These are phyloP conservation scores for Picea sitchensis DNA, from an alignment of 75 land plant genomes.

Conservation along the genomic window DNA sequence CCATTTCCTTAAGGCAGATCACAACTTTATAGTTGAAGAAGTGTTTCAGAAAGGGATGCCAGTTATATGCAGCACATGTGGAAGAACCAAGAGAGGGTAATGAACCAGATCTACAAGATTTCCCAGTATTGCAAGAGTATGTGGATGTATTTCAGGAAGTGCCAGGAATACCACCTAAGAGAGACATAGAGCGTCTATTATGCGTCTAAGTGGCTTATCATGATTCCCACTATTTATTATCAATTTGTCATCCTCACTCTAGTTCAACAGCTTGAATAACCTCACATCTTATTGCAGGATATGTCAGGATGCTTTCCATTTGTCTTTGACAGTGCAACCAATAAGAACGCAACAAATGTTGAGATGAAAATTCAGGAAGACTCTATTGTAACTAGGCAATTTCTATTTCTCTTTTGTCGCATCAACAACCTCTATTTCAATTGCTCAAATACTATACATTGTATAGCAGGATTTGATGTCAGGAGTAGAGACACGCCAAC, in stretches of 20 bases:
- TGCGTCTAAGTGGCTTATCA: no score
- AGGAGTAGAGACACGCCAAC: no score
- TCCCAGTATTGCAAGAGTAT: no score
- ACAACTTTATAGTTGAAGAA: no score
- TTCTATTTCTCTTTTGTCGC: constrained; percentile 12
- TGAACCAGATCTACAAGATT: no score
- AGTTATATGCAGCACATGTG: no score
- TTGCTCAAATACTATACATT: constrained; percentile 97
- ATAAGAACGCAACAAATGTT: constrained; percentile 79
- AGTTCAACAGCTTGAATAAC: constrained; percentile 80
- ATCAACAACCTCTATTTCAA: constrained; percentile 55
- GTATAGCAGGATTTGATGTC: constrained; percentile 2
- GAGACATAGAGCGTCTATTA: no score
- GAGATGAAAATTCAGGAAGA: constrained; percentile 65
- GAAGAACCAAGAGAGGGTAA: no score
- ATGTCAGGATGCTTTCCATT: constrained; percentile 74
- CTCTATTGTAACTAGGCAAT: constrained; percentile 4
- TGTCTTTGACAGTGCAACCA: constrained; percentile 93
- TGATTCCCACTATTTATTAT: background rate
- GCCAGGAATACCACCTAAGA: no score
- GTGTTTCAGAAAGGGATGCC: no score
- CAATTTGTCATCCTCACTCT: constrained; percentile 21
- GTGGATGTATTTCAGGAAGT: no score
- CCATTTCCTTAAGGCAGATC: no score
- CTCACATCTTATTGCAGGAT: constrained; percentile 94